These are phyloP conservation scores for Achlya hypogyna DNA, from an alignment of 352 stramenopile species.

Conservation along the genomic window DNA sequence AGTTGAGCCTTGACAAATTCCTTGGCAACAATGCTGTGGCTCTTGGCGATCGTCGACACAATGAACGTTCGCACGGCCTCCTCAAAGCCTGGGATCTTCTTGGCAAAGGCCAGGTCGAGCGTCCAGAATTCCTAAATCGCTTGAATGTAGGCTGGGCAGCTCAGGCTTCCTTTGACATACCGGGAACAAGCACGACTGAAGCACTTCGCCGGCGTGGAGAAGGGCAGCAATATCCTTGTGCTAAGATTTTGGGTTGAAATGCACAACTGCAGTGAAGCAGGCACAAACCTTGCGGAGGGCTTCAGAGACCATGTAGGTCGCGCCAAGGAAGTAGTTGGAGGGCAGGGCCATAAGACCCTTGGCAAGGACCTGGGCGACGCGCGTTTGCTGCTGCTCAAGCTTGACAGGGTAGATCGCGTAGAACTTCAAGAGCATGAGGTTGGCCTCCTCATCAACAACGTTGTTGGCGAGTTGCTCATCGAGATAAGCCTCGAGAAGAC, in stretches of 20 bases:
- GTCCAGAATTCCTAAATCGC: conserved; percentile 58
- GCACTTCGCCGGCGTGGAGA: conserved; percentile 47
- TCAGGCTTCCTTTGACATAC: conserved; percentile 9
- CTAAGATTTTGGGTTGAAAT: conserved; percentile 23
- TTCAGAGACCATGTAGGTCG: conserved; percentile 57
- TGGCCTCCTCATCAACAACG: conserved; percentile 61
- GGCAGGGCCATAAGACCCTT: conserved; percentile 61
- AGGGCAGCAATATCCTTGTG: conserved; percentile 47
- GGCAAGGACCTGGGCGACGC: conserved; percentile 54
- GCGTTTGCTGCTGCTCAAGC: conserved; percentile 32
- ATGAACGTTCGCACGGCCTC: conserved; percentile 72
- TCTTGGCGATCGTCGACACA: conserved; percentile 53
- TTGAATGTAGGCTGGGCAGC: no score
- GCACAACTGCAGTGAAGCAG: background rate
- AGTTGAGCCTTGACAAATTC: conserved; percentile 58
- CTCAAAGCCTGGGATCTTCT: conserved; percentile 56
- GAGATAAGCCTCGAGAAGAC: conserved; percentile 57
- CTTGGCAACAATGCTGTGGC: conserved; percentile 53
- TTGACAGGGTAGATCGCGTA: conserved; percentile 64
- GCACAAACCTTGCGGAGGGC: conserved; percentile 47
- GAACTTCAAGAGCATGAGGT: conserved; percentile 74
- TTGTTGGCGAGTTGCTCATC: conserved; percentile 56
- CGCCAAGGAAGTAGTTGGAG: conserved; percentile 69
- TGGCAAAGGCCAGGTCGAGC: conserved; percentile 44
- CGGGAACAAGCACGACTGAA: conserved; percentile 73